A percentile compares a stretch with the other conserved stretches of the same genome.
These are phyloP conservation scores for Tylopilus orsonianus DNA, from an alignment of 1,284 basidiomycete species.

Conservation along the genomic window DNA sequence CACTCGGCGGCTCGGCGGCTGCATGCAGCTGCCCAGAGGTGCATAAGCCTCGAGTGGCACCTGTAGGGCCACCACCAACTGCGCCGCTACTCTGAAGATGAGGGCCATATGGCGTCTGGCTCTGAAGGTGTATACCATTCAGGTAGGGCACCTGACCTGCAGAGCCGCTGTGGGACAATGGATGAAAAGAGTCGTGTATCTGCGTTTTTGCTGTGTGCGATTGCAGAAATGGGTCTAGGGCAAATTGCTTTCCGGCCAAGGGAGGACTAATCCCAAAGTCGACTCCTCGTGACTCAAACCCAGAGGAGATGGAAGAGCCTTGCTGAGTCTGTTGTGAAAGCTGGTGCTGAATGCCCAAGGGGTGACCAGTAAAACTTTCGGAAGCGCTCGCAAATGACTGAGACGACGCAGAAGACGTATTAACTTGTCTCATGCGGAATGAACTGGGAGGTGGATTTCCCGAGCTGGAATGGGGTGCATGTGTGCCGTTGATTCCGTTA, in stretches of 20 bases:
- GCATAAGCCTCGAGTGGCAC: constrained; percentile 30
- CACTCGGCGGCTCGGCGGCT: constrained; percentile 23
- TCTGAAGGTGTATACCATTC: constrained; percentile 52
- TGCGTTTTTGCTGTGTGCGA: constrained; percentile 32
- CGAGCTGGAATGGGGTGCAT: constrained; percentile 23
- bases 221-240: constrained; percentile 36
- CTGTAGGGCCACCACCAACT: constrained; percentile 19
- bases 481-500: constrained; percentile 28
- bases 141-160: constrained; percentile 34
- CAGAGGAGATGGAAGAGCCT: constrained; percentile 20
- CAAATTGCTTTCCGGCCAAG: constrained; percentile 31
- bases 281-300: constrained; percentile 32
- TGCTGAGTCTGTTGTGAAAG: constrained; percentile 40
- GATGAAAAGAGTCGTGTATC: constrained; percentile 36
- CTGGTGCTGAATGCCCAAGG: constrained; percentile 35
- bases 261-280: constrained; percentile 34
- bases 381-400: constrained; percentile 28
- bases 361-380: constrained; percentile 27
- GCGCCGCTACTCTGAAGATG: constrained; percentile 51
- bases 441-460: constrained; percentile 30
- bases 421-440: constrained; percentile 36
- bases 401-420: constrained; percentile 19
- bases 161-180: constrained; percentile 30
- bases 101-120: constrained; percentile 72
- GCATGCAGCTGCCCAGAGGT: constrained; percentile 27